These are phyloP conservation scores for Adansonia madagascariensis DNA, from an alignment of 441 rosid species.

Conservation along the genomic window DNA sequence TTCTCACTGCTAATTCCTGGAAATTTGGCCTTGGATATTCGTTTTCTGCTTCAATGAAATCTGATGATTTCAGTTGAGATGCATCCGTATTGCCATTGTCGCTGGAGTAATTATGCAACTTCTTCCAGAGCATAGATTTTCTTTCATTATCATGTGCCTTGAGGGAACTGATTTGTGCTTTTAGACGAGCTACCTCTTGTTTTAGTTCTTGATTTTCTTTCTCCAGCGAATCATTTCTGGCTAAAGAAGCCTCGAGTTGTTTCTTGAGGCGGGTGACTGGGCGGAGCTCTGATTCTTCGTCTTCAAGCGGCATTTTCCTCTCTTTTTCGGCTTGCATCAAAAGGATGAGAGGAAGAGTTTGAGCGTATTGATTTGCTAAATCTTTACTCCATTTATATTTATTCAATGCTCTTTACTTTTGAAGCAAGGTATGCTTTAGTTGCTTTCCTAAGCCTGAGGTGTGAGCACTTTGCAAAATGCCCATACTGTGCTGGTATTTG, in stretches of 20 bases:
- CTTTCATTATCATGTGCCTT: slow-evolving; percentile 90
- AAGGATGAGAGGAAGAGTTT: slow-evolving; percentile 26
- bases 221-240: slow-evolving; percentile 60
- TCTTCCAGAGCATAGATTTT: slow-evolving; percentile 91
- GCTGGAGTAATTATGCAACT: slow-evolving; percentile 60
- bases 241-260: slow-evolving; percentile 62
- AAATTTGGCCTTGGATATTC: slow-evolving; percentile 32
- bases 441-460: slow-evolving; percentile 43
- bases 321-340: slow-evolving; percentile 27
- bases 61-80: slow-evolving; percentile 50
- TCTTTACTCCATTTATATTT: slow-evolving; percentile 29
- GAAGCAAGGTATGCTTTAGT: slow-evolving; percentile 43
- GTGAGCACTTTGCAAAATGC: slow-evolving; percentile 28
- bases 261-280: slow-evolving; percentile 52
- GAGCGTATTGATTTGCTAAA: slow-evolving; percentile 27
- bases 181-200: slow-evolving; percentile 68
- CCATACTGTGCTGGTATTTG: slow-evolving; percentile 33
- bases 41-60: slow-evolving; percentile 38
- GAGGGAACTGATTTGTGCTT: slow-evolving; percentile 67
- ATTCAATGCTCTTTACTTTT: slow-evolving; percentile 42
- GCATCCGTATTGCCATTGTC: slow-evolving; percentile 45
- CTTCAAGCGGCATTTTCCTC: slow-evolving; percentile 51
- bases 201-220: slow-evolving; percentile 73
- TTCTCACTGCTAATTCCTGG: slow-evolving; percentile 39
- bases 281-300: slow-evolving; percentile 47